Evolutionary conservation across 192 early-diverging fungal species (phyloP).

Genomic region (Coemansia erecta): DNA sequence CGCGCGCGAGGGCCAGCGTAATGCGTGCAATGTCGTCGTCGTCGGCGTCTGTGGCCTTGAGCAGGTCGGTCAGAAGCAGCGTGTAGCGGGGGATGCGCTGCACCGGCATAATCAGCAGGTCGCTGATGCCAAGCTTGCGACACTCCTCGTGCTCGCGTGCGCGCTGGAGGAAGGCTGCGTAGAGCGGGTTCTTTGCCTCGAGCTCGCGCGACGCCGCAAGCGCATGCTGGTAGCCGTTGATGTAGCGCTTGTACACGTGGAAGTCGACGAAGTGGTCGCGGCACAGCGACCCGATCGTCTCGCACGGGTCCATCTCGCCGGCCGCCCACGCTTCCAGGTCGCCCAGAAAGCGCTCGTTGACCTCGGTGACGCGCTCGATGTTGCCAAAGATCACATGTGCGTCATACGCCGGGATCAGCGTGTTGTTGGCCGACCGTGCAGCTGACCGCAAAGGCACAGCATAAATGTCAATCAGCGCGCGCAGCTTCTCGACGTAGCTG

Average conservation of each 20-base stretch:
- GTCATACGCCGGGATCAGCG: conserved; percentile 58
- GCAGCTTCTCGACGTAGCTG: conserved; percentile 61
- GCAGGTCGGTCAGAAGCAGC: conserved; percentile 59
- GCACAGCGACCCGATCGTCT: conserved; percentile 54
- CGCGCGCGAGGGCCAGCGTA: conserved; percentile 43
- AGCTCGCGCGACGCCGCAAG: conserved; percentile 55
- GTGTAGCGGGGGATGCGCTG: conserved; percentile 79
- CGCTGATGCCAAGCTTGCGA: conserved; percentile 64
- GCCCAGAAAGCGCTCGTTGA: conserved; percentile 56
- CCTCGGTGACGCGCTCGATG: conserved; percentile 56
- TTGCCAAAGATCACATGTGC: conserved; percentile 63
- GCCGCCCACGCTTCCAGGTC: conserved; percentile 51
- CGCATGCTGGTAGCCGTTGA: conserved; percentile 62
- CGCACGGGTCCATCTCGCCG: conserved; percentile 49
- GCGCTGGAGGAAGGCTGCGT: conserved; percentile 52
- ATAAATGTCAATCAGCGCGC: conserved; percentile 56
- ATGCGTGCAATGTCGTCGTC: conserved; percentile 43
- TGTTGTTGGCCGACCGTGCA: conserved; percentile 53
- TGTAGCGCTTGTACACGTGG: conserved; percentile 63
- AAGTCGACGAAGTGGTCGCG: conserved; percentile 59
- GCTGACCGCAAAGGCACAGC: conserved; percentile 55
- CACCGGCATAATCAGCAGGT: conserved; percentile 75
- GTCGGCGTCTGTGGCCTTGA: conserved; percentile 39
- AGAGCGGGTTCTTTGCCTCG: conserved; percentile 54
- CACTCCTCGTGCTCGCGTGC: conserved; percentile 60